A percentile compares a stretch with the other conserved stretches of the same genome.
phyloP scores from a whole-genome alignment of 441 rosid species.

The Erysimum cheiri region DNA sequence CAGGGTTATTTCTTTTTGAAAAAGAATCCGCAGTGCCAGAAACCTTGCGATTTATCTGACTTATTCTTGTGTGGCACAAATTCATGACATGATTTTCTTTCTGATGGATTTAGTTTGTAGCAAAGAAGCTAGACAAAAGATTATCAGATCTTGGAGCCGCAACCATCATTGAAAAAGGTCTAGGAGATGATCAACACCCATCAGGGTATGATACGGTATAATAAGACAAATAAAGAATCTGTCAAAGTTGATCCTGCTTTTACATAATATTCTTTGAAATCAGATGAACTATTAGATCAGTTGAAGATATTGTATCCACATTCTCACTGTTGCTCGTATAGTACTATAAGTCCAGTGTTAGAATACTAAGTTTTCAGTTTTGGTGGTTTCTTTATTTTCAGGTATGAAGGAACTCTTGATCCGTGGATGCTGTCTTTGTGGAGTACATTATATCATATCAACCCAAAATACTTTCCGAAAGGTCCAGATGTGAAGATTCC shows the following conservation, averaged over 20 bases:
- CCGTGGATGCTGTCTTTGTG: conserved; percentile 93
- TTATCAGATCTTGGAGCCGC: conserved; percentile 84
- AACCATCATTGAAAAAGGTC: conserved; percentile 74
- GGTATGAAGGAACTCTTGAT: conserved; percentile 95
- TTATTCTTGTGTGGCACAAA: conserved; percentile 23
- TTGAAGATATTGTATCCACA: conserved; percentile 16
- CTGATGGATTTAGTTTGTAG: conserved; percentile 78
- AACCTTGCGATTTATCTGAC: conserved; percentile 13
- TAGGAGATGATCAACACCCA: conserved; percentile 97
- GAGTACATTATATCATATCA: conserved; percentile 60
- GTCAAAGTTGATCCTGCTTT: conserved; percentile 10
- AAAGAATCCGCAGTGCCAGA: background rate
- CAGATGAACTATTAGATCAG: conserved; percentile 1
- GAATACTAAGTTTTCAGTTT: conserved; percentile 12
- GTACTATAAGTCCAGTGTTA: background rate
- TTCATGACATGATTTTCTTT: conserved; percentile 25
- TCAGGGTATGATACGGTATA: conserved; percentile 74
- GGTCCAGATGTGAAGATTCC: conserved; percentile 65
- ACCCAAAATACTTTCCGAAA: conserved; percentile 67
- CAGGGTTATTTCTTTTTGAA: background rate
- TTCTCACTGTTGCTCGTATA: conserved; percentile 1
- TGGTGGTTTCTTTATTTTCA: conserved; percentile 40
- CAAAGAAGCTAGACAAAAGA: conserved; percentile 94
- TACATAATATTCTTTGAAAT: background rate
- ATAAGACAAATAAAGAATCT: background rate